These are phyloP conservation scores for Verticillium alfalfae DNA, from an alignment of 2,329 filamentous ascomycete genomes.

Conservation along the genomic window DNA sequence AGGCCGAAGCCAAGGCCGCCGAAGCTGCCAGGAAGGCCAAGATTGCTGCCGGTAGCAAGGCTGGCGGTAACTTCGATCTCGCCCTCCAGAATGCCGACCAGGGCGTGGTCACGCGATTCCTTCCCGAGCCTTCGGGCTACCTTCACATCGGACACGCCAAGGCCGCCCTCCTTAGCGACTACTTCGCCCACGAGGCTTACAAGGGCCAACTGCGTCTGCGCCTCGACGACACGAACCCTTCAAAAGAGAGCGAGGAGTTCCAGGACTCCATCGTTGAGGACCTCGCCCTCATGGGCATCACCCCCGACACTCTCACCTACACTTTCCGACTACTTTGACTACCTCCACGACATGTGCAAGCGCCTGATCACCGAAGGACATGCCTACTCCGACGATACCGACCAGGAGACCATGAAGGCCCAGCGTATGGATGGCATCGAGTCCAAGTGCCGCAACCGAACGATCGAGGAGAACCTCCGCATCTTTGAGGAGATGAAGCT, in stretches of 20 bases:
- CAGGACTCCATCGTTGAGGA: conserved; percentile 93
- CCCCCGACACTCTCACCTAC: conserved; percentile 79
- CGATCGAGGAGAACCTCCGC: conserved; percentile 76
- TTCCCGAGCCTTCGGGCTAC: conserved; percentile 84
- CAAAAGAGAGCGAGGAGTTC: conserved; percentile 95
- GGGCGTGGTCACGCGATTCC: conserved; percentile 87
- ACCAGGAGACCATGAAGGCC: conserved; percentile 79
- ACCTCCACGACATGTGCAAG: conserved; percentile 81
- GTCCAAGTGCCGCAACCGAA: conserved; percentile 72
- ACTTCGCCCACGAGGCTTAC: conserved; percentile 92
- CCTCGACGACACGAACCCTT: conserved; percentile 96
- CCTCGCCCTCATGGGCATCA: conserved; percentile 83
- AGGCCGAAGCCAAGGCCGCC: conserved; percentile 62
- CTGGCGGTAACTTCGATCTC: conserved; percentile 85
- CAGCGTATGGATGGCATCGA: conserved; percentile 81
- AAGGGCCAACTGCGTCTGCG: conserved; percentile 85
- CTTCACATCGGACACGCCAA: conserved; percentile 96
- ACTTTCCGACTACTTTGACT: conserved; percentile 92
- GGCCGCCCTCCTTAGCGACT: conserved; percentile 88
- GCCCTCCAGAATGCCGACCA: conserved; percentile 78
- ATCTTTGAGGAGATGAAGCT: conserved; percentile 92
- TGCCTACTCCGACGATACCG: conserved; percentile 92
- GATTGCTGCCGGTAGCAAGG: conserved; percentile 63
- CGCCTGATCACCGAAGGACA: conserved; percentile 80
- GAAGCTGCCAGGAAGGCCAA: conserved; percentile 66